phyloP scores from a whole-genome alignment of 2,329 filamentous ascomycete genomes.

The Alternaria metachromatica region DNA sequence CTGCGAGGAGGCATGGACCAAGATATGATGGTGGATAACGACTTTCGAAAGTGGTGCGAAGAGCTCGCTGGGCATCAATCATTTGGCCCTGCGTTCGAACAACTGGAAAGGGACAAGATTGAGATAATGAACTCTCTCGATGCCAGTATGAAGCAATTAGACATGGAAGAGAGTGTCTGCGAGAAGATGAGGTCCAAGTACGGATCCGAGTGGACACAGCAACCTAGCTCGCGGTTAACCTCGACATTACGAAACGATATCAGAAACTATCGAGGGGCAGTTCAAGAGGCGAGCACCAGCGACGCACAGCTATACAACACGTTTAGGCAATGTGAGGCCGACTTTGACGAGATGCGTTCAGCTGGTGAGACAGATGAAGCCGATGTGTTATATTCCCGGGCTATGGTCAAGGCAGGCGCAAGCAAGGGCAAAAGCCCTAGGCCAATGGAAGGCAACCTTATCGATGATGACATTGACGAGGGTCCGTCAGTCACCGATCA shows the following conservation, averaged over 20 bases:
- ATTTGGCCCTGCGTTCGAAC: conserved; percentile 79
- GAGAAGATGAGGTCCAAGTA: conserved; percentile 99
- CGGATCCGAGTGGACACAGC: conserved; percentile 93
- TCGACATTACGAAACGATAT: conserved; percentile 87
- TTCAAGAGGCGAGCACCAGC: conserved; percentile 87
- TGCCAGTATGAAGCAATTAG: conserved; percentile 82
- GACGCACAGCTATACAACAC: conserved; percentile 85
- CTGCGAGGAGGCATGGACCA: conserved; percentile 93
- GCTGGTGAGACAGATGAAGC: conserved; percentile 87
- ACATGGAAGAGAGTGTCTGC: conserved; percentile 97
- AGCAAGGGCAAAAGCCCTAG: conserved; percentile 66
- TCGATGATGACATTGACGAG: conserved; percentile 92
- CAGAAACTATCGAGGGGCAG: conserved; percentile 82
- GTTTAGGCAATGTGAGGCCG: conserved; percentile 81
- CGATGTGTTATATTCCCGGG: conserved; percentile 86
- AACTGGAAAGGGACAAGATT: conserved; percentile 77
- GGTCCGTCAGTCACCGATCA: conserved; percentile 85
- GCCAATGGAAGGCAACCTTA: conserved; percentile 74
- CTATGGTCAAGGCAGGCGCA: conserved; percentile 77
- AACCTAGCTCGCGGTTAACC: conserved; percentile 89
- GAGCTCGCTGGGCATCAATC: conserved; percentile 87
- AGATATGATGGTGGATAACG: conserved; percentile 84
- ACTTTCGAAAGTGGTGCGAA: conserved; percentile 92
- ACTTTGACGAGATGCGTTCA: conserved; percentile 94
- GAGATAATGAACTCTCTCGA: conserved; percentile 76